A percentile compares a stretch with the other conserved stretches of the same genome.
These are phyloP conservation scores for Cyberlindnera subsufficiens DNA, from an alignment of 805 yeast genomes.

Conservation along the genomic window DNA sequence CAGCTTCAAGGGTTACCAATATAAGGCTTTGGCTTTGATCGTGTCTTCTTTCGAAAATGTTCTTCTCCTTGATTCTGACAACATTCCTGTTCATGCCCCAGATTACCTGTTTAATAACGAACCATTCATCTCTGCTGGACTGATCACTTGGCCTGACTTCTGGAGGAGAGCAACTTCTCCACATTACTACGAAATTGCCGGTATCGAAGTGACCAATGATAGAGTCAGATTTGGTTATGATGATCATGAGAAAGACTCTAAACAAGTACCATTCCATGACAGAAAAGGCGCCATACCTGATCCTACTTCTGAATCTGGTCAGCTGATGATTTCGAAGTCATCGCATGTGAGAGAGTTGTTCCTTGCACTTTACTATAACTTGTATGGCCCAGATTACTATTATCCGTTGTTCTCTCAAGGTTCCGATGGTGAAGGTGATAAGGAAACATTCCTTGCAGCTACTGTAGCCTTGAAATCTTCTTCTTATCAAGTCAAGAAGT, in stretches of 20 bases:
- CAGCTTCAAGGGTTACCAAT: conserved; percentile 55
- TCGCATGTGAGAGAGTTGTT: conserved; percentile 49
- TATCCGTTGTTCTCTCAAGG: conserved; percentile 55
- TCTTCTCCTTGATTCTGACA: conserved; percentile 67
- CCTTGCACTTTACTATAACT: conserved; percentile 52
- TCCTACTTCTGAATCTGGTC: conserved; percentile 61
- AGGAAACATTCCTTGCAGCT: conserved; percentile 56
- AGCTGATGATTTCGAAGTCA: conserved; percentile 49
- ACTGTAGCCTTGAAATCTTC: conserved; percentile 52
- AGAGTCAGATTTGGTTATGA: conserved; percentile 34
- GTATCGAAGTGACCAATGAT: conserved; percentile 37
- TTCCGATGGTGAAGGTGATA: conserved; percentile 51
- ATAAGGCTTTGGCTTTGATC: conserved; percentile 60
- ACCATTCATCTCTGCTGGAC: conserved; percentile 46
- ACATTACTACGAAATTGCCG: conserved; percentile 61
- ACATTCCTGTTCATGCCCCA: conserved; percentile 62
- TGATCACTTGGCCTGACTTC: conserved; percentile 78
- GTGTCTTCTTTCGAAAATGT: conserved; percentile 73
- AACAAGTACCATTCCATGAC: conserved; percentile 48
- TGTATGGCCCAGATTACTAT: conserved; percentile 54
- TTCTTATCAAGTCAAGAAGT: conserved; percentile 54
- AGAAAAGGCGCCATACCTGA: conserved; percentile 56
- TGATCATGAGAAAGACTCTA: conserved; percentile 28
- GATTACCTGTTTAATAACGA: conserved; percentile 51
- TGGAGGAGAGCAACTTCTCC: conserved; percentile 86